Evolutionary conservation across 345 rosid species (phyloP).

Genomic region (Populus simonii): DNA sequence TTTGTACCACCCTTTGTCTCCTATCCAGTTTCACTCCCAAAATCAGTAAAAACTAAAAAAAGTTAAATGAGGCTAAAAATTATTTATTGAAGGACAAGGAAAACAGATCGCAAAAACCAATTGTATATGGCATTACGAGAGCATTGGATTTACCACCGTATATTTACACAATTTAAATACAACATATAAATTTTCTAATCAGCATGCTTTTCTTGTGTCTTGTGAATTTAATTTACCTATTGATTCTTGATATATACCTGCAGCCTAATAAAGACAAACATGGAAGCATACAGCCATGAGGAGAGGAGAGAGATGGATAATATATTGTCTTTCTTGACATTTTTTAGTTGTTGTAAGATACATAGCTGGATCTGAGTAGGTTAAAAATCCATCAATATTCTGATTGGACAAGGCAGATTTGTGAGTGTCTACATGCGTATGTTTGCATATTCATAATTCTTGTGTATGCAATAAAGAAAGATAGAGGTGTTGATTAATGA

Average conservation of each 20-base stretch:
- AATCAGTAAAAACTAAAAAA: background rate
- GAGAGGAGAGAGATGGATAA: background rate
- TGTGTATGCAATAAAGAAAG: background rate
- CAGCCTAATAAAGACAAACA: background rate
- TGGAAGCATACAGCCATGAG: background rate
- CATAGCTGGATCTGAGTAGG: background rate
- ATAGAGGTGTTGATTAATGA: background rate
- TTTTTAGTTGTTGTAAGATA: background rate
- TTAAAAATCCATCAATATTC: background rate
- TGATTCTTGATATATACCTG: background rate
- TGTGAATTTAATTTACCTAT: background rate
- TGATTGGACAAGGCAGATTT: background rate
- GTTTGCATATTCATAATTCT: background rate
- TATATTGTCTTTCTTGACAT: slow-evolving; percentile 2
- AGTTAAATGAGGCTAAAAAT: background rate
- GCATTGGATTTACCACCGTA: background rate
- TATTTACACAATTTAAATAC: background rate
- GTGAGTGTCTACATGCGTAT: background rate
- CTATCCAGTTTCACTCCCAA: background rate
- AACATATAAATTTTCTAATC: background rate
- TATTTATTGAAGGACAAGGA: background rate
- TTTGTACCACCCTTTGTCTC: background rate
- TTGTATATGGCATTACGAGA: background rate
- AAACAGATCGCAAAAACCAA: background rate
- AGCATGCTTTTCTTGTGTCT: slow-evolving; percentile 2